Percentiles rank a stretch among this genome's conserved stretches.
phyloP scores from a whole-genome alignment of 768 basidiomycete genomes.

The Leccinum variicolor region DNA sequence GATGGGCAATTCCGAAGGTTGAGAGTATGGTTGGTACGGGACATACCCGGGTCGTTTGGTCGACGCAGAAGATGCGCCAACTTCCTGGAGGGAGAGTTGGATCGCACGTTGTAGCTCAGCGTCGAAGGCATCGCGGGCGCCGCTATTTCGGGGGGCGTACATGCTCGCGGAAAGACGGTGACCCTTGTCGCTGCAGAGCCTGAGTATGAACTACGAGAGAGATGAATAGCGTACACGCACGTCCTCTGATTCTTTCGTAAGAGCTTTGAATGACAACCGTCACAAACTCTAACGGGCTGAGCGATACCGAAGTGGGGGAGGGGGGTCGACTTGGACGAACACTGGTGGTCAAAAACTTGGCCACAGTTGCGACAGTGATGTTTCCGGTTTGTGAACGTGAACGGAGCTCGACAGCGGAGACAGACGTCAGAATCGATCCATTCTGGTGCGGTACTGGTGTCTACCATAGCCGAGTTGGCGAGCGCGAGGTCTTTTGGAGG shows the following conservation, averaged over 20 bases:
- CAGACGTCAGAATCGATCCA: slow-evolving; percentile 98
- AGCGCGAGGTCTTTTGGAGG: slow-evolving; percentile 73
- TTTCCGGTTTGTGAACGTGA: slow-evolving; percentile 94
- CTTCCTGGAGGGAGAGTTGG: slow-evolving; percentile 83
- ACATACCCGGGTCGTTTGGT: slow-evolving; percentile 64
- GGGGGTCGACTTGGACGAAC: slow-evolving; percentile 79
- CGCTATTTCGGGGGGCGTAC: slow-evolving; percentile 51
- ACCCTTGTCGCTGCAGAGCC: slow-evolving; percentile 36
- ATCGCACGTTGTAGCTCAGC: slow-evolving; percentile 93
- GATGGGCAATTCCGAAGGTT: slow-evolving; percentile 63
- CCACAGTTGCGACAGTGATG: slow-evolving; percentile 99
- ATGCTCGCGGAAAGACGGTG: slow-evolving; percentile 57
- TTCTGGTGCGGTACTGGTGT: slow-evolving; percentile 88
- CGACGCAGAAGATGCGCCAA: slow-evolving; percentile 42
- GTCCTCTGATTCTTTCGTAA: slow-evolving; percentile 57
- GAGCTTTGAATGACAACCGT: slow-evolving; percentile 81
- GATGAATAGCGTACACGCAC: slow-evolving; percentile 33
- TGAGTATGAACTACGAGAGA: background rate
- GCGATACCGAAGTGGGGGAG: slow-evolving; percentile 93
- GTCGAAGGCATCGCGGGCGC: slow-evolving; percentile 65
- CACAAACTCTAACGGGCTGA: slow-evolving; percentile 92
- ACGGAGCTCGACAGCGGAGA: slow-evolving; percentile 85
- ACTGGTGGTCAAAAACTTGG: slow-evolving; percentile 91
- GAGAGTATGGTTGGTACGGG: slow-evolving; percentile 45
- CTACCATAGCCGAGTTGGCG: slow-evolving; percentile 81